Base-by-base conservation (phyloP, 2,329 filamentous ascomycete genomes). In the Aspergillus fischeri region DNA sequence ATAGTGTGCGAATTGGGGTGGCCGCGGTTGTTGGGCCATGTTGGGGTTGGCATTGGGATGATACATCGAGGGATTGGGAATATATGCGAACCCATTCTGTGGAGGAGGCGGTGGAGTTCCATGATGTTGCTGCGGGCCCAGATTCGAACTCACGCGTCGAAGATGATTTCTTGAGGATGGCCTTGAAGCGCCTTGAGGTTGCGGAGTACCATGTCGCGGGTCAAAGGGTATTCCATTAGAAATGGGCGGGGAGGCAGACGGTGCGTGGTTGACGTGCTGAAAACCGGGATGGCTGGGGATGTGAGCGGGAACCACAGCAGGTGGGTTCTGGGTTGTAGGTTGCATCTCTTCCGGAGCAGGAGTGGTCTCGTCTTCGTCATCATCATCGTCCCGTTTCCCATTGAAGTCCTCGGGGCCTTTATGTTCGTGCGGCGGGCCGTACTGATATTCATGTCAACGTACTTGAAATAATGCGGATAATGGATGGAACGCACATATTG, bases 401-500 rank as follows among this genome's bases (percentile, higher is more conserved):
- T 88, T 90, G 76, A 96, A 99, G 75, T 99, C 94, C 54, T 84
- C 83, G 0, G 94, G 94, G 2, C 93, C 93, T 78, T 97, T 99
- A 78, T 97, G 93, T 75, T 99, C 94, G 75, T 94, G 95, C 48
- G 92, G 88, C 58, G 86, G 88, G 67, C 92, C 92, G 80, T 96
- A 96, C 92, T 97, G 53, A n/a, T 51, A 32, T 53, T 50, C 50
- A 71, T 52, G 49, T 49, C 21, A 56, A 45, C 54, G 47, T 25
- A 60, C 44, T 55, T 32, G 27, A 21, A n/a, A 41, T 42, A 45
- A 45, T 38, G 21, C 27, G 56, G 25, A 35, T 57, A 52, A 25
- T 57, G 47, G 17, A 53, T 21, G 20, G 54, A 52, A 85, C 91
- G 69, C 80, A 97, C 93, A 76, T 92, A 96, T 85, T 92, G 88